Evolutionary conservation across 2,329 filamentous ascomycete genomes (phyloP).

Genomic region (Colletotrichum tamarilloi): DNA sequence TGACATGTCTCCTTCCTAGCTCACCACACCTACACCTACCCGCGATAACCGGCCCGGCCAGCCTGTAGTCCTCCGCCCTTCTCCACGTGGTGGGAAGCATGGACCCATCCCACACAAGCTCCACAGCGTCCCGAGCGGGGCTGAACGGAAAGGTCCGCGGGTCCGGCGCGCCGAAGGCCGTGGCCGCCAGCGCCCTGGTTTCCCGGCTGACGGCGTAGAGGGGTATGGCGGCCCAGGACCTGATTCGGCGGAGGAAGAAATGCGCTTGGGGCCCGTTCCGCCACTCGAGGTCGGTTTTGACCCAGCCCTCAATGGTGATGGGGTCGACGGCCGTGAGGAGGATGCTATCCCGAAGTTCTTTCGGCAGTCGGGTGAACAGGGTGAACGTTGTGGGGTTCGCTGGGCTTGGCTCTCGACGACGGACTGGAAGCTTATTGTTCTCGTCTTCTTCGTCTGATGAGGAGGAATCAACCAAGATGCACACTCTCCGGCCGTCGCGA

Average conservation of each 20-base stretch:
- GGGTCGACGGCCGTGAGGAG: not conserved
- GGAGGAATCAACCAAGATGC: not conserved
- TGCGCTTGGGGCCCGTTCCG: not conserved
- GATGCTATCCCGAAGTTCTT: not conserved
- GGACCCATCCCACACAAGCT: not conserved
- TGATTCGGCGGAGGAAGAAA: not conserved
- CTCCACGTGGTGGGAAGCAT: not conserved
- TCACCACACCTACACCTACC: not conserved
- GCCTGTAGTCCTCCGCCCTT: not conserved
- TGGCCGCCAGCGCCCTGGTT: not conserved
- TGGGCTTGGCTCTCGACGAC: not conserved
- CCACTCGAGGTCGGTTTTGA: not conserved
- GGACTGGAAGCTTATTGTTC: not conserved
- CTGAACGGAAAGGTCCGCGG: slow-evolving; percentile 2
- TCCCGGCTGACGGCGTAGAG: slow-evolving; percentile 11
- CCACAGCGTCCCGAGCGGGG: slow-evolving; percentile 2
- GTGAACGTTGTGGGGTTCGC: not conserved
- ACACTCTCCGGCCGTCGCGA: not conserved
- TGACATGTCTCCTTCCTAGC: not conserved
- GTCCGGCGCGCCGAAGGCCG: not conserved
- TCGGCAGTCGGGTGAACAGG: not conserved
- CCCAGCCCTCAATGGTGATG: not conserved
- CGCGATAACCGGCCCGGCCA: not conserved
- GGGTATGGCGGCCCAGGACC: not conserved
- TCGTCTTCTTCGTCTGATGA: not conserved